Evolutionary conservation across 805 yeast genomes (phyloP).

Genomic region (Myxozyma lipomycoides): DNA sequence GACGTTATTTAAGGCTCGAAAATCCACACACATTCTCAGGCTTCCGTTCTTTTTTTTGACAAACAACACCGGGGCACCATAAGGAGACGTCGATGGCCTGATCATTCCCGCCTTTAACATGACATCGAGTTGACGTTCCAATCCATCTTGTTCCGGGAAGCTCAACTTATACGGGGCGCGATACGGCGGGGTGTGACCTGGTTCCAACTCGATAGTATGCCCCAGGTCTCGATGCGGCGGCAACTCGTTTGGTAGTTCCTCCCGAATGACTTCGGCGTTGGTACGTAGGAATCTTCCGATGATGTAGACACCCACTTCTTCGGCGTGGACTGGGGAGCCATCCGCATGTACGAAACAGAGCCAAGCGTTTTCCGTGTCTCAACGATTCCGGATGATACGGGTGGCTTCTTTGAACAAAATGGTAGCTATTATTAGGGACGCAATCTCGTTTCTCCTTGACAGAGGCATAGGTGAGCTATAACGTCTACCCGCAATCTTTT

Average conservation of each 20-base stretch:
- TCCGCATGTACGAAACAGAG: neutral
- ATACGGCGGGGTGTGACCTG: neutral
- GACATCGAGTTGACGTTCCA: neutral
- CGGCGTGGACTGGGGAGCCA: neutral
- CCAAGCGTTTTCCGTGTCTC: neutral
- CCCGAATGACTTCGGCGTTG: neutral
- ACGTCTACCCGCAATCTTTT: neutral
- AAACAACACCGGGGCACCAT: slow-evolving; percentile 21
- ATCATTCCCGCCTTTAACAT: too few relatives aligned
- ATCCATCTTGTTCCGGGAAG: neutral
- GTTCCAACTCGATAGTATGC: neutral
- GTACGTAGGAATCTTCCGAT: neutral
- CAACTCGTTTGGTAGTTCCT: too few relatives aligned
- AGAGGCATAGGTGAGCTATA: neutral
- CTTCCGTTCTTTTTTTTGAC: slow-evolving; percentile 29
- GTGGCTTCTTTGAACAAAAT: neutral
- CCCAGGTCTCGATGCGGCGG: neutral
- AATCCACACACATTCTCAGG: slow-evolving; percentile 30
- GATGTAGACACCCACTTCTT: neutral
- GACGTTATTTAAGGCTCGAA: slow-evolving; percentile 20
- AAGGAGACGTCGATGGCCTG: slow-evolving; percentile 9
- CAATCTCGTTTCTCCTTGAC: neutral
- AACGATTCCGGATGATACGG: neutral
- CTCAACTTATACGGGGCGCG: neutral
- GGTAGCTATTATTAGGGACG: neutral